Base-by-base conservation (phyloP, 495 filamentous ascomycete species). In the Hypoxylon crocopeplum region DNA sequence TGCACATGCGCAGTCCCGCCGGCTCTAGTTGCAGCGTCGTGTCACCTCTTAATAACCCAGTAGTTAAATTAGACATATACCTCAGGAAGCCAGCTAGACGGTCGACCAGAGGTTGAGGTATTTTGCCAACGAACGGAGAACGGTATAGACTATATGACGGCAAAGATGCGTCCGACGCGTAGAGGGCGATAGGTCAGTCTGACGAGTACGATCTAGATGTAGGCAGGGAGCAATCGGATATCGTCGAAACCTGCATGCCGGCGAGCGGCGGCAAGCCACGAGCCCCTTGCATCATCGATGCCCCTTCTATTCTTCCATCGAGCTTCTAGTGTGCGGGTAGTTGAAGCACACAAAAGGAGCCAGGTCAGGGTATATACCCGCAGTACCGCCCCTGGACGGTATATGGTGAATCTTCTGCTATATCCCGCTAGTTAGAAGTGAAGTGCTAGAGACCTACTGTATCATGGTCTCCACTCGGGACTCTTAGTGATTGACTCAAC, bases 231-330 rank as follows among this genome's bases (percentile, higher is more conserved):
- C 34, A 52, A 36, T 58, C 27, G 41, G 29, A 50, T 53, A 48
- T 48, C 49, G 50, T 46, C 49, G 50, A 53, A 59, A 15, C 16
- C 56, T 65, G 56, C 56, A 56, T 19, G 55, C 29, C 48, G 56
- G 62, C 56, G 56, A 56, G 45, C 49, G 27, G 46, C 62, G 45
- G 49, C 37, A 56, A 65, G 49, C 55, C 62, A 60, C 42, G 62
- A 65, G 56, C 40, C 56, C 56, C 56, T 60, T 65, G 56, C 62
- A 60, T 65, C 42, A 45, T 47, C 33, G 19, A 56, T 22, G 11
- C 38, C 25, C 27, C 56, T 65, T 51, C 53, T 29, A 60, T 56
- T 59, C 39, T 65, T 60, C 62, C 46, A 65, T 60, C 8, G 27
- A 24, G 46, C 50, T 60, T 65, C 56, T 56, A 65, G 48, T 64